Percentiles rank a stretch among this genome's conserved stretches.
Conservation (phyloP, 2,329 filamentous ascomycete species). For the Lithohypha guttulata region DNA sequence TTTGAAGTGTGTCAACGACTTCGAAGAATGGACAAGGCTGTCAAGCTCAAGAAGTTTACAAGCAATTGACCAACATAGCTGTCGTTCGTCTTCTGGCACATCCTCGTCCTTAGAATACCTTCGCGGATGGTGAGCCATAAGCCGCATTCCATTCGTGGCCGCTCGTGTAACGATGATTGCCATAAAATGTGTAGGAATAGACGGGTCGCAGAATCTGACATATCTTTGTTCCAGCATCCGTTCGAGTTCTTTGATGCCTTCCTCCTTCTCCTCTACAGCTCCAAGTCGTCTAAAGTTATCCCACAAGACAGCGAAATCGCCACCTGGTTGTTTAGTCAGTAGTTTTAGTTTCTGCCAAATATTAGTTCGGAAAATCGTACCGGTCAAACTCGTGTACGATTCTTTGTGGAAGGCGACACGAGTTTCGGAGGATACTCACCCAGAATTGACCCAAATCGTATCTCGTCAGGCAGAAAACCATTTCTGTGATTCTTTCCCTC, state of each 20-base stretch:
- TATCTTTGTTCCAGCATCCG: constrained; percentile 45
- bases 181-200: constrained; percentile 38
- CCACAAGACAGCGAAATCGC: constrained; percentile 16
- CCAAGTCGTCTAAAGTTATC: constrained; percentile 14
- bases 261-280: constrained; percentile 28
- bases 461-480: constrained; percentile 52
- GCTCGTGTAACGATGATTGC: constrained; percentile 35
- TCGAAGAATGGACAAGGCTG: constrained; percentile 31
- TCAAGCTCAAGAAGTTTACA: constrained; percentile 31
- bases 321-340: constrained; percentile 18
- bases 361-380: too few relatives aligned
- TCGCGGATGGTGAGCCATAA: constrained; percentile 37
- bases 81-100: constrained; percentile 27
- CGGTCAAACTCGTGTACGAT: too few relatives aligned
- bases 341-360: constrained; percentile 14
- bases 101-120: constrained; percentile 24
- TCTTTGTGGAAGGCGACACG: too few relatives aligned
- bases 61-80: constrained; percentile 31
- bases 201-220: constrained; percentile 41
- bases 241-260: constrained; percentile 34
- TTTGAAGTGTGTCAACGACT: constrained; percentile 30
- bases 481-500: constrained; percentile 41
- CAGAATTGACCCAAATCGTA: constrained; percentile 47
- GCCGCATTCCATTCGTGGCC: constrained; percentile 33
- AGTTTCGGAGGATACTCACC: constrained; percentile 27